Conservation (phyloP, 139 green algal species). For the Parachlorella kessleri region DNA sequence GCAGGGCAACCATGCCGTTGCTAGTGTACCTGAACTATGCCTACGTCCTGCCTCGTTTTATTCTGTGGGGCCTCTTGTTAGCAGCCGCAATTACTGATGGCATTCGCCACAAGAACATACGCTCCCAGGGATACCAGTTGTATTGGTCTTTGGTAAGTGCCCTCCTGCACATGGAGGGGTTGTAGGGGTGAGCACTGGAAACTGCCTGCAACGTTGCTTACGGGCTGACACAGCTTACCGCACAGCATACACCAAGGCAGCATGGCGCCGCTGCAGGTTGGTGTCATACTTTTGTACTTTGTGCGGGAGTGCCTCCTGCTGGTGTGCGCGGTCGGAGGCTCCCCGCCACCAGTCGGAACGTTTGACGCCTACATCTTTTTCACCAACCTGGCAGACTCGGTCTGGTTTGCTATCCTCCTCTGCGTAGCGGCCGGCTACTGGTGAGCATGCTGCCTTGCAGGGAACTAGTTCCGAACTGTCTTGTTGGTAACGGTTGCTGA, state of each 20-base stretch:
- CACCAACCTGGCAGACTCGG: constrained; percentile 46
- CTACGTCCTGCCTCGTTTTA: constrained; percentile 38
- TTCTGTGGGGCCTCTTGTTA: constrained; percentile 45
- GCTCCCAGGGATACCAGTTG: constrained; percentile 43
- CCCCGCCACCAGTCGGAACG: no score
- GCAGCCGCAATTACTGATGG: constrained; percentile 28
- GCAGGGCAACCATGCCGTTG: constrained; percentile 13
- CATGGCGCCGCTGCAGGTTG: no score
- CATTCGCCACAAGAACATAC: constrained; percentile 36
- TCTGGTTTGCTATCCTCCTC: constrained; percentile 49
- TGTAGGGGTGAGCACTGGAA: no score
- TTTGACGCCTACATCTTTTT: constrained; percentile 56
- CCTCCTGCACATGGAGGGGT: no score
- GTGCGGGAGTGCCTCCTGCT: constrained; percentile 25
- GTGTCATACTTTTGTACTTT: not conserved
- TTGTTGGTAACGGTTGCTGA: no score
- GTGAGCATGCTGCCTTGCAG: constrained; percentile 28
- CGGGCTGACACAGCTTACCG: no score
- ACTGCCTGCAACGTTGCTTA: no score
- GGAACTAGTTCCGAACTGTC: no score
- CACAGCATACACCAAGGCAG: no score
- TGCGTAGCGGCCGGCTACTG: constrained; percentile 54
- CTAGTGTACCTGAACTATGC: constrained; percentile 22
- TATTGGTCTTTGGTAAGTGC: constrained; percentile 38
- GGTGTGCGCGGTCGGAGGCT: no score